phyloP scores from a whole-genome alignment of 2,329 filamentous ascomycete genomes.

The Fusarium compactum region DNA sequence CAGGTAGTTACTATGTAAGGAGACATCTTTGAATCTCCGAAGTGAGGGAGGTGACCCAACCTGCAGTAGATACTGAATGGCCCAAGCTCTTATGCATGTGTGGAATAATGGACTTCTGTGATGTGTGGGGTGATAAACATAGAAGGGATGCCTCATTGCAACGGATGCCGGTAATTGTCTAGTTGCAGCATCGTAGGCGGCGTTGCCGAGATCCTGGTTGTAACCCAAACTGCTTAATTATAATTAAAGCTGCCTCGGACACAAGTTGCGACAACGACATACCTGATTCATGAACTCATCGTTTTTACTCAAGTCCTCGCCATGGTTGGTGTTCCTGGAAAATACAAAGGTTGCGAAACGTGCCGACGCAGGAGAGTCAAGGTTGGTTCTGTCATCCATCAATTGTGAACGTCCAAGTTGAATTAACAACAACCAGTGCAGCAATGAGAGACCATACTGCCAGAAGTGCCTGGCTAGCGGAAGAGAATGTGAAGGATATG shows the following conservation, averaged over 20 bases:
- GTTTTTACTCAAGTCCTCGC: conserved; percentile 33
- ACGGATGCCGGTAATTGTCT: conserved; percentile 33
- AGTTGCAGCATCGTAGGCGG: conserved; percentile 36
- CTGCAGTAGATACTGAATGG: background rate
- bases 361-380: conserved; percentile 70
- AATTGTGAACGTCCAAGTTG: background rate
- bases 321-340: conserved; percentile 73
- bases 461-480: conserved; percentile 70
- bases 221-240: conserved; percentile 5
- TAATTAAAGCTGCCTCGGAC: conserved; percentile 5
- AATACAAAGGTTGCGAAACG: conserved; percentile 74
- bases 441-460: conserved; percentile 70
- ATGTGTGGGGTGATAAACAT: conserved; percentile 42
- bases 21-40: conserved; percentile 24
- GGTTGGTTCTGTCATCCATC: conserved; percentile 53
- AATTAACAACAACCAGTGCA: conserved; percentile 61
- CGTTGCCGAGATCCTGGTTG: conserved; percentile 20
- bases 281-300: background rate
- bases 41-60: conserved; percentile 16
- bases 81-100: conserved; percentile 16
- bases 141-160: conserved; percentile 36
- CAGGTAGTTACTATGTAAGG: conserved; percentile 35
- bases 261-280: background rate
- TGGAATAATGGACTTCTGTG: conserved; percentile 32
- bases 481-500: conserved; percentile 71